Base-by-base conservation (phyloP, 805 yeast genomes). In the Torulaspora gathmanii region DNA sequence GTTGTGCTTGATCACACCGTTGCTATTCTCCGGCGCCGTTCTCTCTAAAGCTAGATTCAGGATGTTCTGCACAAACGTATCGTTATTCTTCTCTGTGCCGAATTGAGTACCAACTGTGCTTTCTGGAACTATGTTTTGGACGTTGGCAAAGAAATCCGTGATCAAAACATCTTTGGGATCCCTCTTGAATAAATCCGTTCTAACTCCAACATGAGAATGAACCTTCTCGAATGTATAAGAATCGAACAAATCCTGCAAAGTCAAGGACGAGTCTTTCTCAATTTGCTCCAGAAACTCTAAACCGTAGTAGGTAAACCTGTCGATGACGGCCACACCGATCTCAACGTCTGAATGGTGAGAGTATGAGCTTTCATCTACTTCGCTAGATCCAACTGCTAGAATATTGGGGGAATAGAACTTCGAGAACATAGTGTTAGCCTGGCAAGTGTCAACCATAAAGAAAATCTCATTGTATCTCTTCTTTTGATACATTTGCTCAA, bases 361-460 rank as follows among this genome's bases (percentile, higher is more conserved):
- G 61, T 89, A 93, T 2, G 96, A 87, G 40, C 91, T 82, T 67
- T 93, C 96, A 44, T 84, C 95, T 6, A 87, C 51, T 53, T 77
- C 84, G 8, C 95, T 85, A 1, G 96, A 88, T 0, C 99, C 99
- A 28, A 91, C 95, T 1, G 96, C 87, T 42, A 93, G 67, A 37
- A 93, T 79, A 63, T 93, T 89, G 27, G 99, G 98, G 8, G 96
- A 84, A 63, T 88, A 89, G 60, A 91, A 81, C 59, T 84, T 79
- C 46, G 95, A 83, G 68, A 85, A 93, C 99, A 93, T 91, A 12
- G 99, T 88, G 67, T 91, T 93, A 20, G 99, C 99, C 71, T 93
- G 99, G 62, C 99, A 93, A 0, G 99, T 93, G 65, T 93, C 99
- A 52, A 93, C 85, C 98, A 93, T 93, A 68, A 93, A 93, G 61